phyloP scores from a whole-genome alignment of 768 basidiomycete species.

The Kwoniella dendrophila region DNA sequence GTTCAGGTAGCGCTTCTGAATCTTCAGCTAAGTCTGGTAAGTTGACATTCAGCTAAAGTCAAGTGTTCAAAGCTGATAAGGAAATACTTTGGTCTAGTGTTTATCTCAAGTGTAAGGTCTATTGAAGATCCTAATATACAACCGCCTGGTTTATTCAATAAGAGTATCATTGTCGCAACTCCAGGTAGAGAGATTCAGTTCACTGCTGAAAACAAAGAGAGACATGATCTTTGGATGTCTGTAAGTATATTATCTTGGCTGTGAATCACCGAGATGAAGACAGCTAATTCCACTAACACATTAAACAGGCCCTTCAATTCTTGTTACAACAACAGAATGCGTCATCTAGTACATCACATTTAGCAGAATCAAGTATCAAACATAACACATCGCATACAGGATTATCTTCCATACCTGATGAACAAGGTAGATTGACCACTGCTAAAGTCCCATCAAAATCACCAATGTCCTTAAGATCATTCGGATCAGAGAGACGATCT shows the following conservation, averaged over 20 bases:
- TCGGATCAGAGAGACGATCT: conserved; percentile 32
- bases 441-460: conserved; percentile 23
- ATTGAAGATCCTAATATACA: conserved; percentile 95
- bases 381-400: conserved; percentile 27
- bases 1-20: conserved; percentile 80
- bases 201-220: conserved; percentile 91
- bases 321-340: conserved; percentile 71
- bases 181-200: conserved; percentile 97
- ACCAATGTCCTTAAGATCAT: conserved; percentile 40
- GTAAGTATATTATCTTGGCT: conserved; percentile 59
- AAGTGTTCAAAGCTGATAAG: conserved; percentile 20
- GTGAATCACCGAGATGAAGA: background rate
- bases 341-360: conserved; percentile 6
- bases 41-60: conserved; percentile 55
- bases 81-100: conserved; percentile 62
- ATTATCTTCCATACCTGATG: conserved; percentile 25
- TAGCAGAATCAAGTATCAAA: conserved; percentile 24
- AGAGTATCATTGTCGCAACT: conserved; percentile 89
- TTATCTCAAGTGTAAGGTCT: conserved; percentile 86
- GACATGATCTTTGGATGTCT: conserved; percentile 95
- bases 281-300: conserved; percentile 13
- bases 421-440: conserved; percentile 38
- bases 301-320: conserved; percentile 79
- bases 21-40: conserved; percentile 94
- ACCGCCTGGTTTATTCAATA: conserved; percentile 88